Evolutionary conservation across 495 filamentous ascomycete species (phyloP), one percentile per base, ranked within the genome.

Genomic region (Penicillium coffeae): DNA sequence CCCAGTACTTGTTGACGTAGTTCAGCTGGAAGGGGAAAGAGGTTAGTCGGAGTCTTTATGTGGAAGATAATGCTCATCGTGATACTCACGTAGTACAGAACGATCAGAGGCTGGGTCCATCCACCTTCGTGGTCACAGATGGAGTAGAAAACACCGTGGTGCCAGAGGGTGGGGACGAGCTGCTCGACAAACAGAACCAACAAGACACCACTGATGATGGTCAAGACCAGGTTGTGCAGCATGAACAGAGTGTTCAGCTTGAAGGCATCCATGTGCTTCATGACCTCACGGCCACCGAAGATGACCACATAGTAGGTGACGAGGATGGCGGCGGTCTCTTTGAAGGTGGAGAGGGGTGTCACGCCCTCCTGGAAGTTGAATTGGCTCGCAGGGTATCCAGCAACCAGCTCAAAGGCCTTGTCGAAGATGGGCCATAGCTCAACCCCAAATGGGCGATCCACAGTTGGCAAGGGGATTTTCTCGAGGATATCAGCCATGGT

Each of bases 391-490:
- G 77, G 71, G 63, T 82, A 83, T 46, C 91, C 92, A 45, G 76
- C 78, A 38, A 88, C 79, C 30, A 68, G 62, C 65, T 85, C 82
- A 70, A 85, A 96, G 59, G 78, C 83, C 71, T 88, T 82, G 72
- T 84, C 85, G 80, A 97, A 98, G 71, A 93, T 80, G 50, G 93
- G 92, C 93, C 93, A 98, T 70, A 97, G 70, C 36, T 87, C 73
- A 50, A 96, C 75, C 62, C 91, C 93, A 64, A 98, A 96, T 10
- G 93, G 93, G 56, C 87, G 81, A 65, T 96, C 91, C 55, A 96
- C 75, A 30, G 88, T 88, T 21, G 92, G 92, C 45, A 83, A 41
- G 42, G 84, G 85, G 42, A 92, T 55, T 50, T 82, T 63, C 56
- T 87, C 79, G 51, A 86, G 71, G 46, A 85, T 64, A 49, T 86